These are phyloP conservation scores for Thamnidium elegans DNA, from an alignment of 192 early-diverging fungal species.

Conservation along the genomic window DNA sequence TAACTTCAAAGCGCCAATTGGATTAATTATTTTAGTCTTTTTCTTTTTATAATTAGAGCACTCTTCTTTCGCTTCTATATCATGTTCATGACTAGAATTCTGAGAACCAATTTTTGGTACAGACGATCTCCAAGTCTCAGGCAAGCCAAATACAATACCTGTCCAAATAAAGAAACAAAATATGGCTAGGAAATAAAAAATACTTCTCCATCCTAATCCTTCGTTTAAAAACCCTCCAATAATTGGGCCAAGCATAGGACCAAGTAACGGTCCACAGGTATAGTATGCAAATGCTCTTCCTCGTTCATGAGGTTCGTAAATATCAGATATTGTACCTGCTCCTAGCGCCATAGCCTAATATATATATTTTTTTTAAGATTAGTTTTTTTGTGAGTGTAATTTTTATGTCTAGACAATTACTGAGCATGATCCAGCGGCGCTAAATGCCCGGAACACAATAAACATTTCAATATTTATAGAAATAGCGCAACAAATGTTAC, in stretches of 20 bases:
- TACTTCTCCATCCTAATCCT: slow-evolving; percentile 37
- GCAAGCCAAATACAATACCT: slow-evolving; percentile 28
- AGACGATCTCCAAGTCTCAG: slow-evolving; percentile 35
- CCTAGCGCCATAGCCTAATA: slow-evolving; percentile 32
- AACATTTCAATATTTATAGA: slow-evolving; percentile 29
- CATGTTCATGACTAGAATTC: background rate
- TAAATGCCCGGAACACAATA: slow-evolving; percentile 27
- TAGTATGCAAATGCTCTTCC: slow-evolving; percentile 36
- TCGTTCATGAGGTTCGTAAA: slow-evolving; percentile 28
- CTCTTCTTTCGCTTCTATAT: background rate
- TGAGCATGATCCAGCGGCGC: slow-evolving; percentile 25
- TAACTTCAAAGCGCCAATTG: slow-evolving; percentile 21
- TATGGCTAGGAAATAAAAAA: slow-evolving; percentile 33
- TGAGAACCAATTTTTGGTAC: background rate
- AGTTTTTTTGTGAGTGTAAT: background rate
- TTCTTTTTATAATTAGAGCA: slow-evolving; percentile 8
- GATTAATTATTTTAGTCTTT: slow-evolving; percentile 20
- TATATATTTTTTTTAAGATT: background rate
- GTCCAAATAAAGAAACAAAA: slow-evolving; percentile 12
- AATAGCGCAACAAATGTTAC: slow-evolving; percentile 27
- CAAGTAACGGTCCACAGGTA: slow-evolving; percentile 21
- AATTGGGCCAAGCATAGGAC: slow-evolving; percentile 32
- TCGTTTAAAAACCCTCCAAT: slow-evolving; percentile 38
- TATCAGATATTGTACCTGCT: slow-evolving; percentile 38
- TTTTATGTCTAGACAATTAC: slow-evolving; percentile 7